Conservation (phyloP, 1,284 basidiomycete genomes). For the Cystobasidium sp. region DNA sequence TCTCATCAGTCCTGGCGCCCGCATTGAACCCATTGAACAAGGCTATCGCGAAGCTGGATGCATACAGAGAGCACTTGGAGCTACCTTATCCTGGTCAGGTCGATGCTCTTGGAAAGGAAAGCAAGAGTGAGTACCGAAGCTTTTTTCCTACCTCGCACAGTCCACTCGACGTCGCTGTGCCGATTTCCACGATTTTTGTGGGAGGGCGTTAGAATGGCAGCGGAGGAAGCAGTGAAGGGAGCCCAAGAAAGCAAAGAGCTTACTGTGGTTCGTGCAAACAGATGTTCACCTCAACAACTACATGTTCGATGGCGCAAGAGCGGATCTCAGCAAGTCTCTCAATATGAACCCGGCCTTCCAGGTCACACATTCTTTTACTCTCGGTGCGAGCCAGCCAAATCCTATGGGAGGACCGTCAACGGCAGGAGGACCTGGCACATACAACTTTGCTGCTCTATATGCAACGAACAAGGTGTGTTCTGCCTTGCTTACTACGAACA, state of each 20-base stretch:
- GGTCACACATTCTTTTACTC: conserved; percentile 92
- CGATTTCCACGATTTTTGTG: conserved; percentile 26
- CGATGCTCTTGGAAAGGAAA: conserved; percentile 86
- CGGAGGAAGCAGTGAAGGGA: not conserved
- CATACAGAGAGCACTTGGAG: conserved; percentile 61
- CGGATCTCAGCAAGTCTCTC: conserved; percentile 92
- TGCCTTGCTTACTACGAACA: not conserved
- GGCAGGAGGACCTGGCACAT: conserved; percentile 69
- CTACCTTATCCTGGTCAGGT: conserved; percentile 85
- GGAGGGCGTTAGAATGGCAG: not conserved
- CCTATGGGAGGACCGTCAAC: conserved; percentile 50
- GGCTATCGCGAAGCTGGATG: conserved; percentile 35
- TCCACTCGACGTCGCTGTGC: not conserved
- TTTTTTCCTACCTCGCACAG: not conserved
- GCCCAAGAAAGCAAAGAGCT: conserved; percentile 3
- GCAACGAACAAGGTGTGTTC: conserved; percentile 75
- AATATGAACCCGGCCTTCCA: conserved; percentile 96
- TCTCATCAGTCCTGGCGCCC: conserved; percentile 32
- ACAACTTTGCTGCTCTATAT: conserved; percentile 94
- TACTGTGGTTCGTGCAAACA: conserved; percentile 60
- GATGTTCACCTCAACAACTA: conserved; percentile 86
- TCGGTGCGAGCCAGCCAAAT: conserved; percentile 65
- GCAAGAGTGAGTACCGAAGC: conserved; percentile 48
- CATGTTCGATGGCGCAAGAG: conserved; percentile 94
- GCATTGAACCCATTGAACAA: conserved; percentile 33